A percentile compares a stretch with the other conserved stretches of the same genome.
These are phyloP conservation scores for Blastobotrys capitulatus DNA, from an alignment of 1,139 yeast species.

Conservation along the genomic window DNA sequence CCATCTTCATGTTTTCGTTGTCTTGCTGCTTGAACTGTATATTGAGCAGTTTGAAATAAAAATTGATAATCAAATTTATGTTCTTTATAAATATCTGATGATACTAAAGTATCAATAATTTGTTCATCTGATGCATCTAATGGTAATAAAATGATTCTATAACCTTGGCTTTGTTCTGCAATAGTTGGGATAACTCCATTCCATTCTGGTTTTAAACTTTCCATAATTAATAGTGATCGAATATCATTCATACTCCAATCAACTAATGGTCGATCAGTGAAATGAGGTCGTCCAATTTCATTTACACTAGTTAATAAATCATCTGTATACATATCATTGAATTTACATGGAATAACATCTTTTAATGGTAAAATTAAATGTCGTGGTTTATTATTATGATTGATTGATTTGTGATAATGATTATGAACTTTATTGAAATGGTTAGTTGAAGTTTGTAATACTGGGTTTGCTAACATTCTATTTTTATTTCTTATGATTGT, in stretches of 20 bases:
- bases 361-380: conserved; percentile 21
- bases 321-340: conserved; percentile 50
- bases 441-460: not conserved
- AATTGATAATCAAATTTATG: conserved; percentile 49
- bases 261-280: conserved; percentile 52
- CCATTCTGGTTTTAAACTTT: conserved; percentile 49
- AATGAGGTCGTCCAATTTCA: conserved; percentile 52
- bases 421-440: too few relatives aligned
- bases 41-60: conserved; percentile 51
- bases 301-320: conserved; percentile 37
- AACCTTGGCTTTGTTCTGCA: conserved; percentile 28
- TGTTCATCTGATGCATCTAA: conserved; percentile 44
- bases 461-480: not conserved
- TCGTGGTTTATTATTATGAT: not conserved
- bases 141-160: conserved; percentile 45
- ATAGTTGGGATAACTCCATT: conserved; percentile 44
- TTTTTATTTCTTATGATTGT: not conserved
- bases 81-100: conserved; percentile 55
- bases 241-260: conserved; percentile 65
- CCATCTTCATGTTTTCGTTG: conserved; percentile 15
- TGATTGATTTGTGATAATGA: too few relatives aligned
- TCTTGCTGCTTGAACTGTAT: conserved; percentile 54
- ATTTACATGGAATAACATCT: conserved; percentile 44
- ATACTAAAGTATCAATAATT: conserved; percentile 44
- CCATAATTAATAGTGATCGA: conserved; percentile 54